Conservation (phyloP, 768 basidiomycete genomes). For the Pholiota molesta region DNA sequence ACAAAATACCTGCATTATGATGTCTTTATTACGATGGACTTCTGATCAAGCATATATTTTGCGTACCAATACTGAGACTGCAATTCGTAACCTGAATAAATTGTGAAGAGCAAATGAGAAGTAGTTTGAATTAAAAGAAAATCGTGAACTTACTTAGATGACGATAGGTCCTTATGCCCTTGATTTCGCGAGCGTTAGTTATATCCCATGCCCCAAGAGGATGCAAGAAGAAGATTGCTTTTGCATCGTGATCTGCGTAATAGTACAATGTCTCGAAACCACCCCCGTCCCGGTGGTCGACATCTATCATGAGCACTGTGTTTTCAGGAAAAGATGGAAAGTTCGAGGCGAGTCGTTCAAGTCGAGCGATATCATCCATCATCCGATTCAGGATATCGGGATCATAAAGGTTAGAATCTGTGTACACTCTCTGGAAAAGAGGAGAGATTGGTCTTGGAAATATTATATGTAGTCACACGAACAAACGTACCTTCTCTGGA, state of each 20-base stretch:
- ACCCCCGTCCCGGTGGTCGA: constrained; percentile 26
- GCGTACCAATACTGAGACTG: constrained; percentile 45
- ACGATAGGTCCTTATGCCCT: constrained; percentile 37
- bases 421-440: constrained; percentile 47
- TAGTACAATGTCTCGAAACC: constrained; percentile 31
- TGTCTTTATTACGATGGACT: no score
- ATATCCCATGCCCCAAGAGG: constrained; percentile 37
- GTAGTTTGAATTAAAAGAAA: not conserved
- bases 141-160: constrained; percentile 43
- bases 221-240: constrained; percentile 60
- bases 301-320: constrained; percentile 50
- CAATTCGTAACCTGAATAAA: constrained; percentile 36
- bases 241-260: constrained; percentile 41
- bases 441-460: not conserved
- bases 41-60: not conserved
- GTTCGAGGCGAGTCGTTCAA: constrained; percentile 30
- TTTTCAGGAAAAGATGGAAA: constrained; percentile 28
- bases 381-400: constrained; percentile 32
- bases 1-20: constrained; percentile 35
- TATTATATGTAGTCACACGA: not conserved
- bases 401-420: constrained; percentile 58
- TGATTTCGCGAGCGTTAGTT: constrained; percentile 29
- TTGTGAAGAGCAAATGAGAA: not conserved
- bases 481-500: constrained; percentile 38
- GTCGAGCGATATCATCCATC: constrained; percentile 32